phyloP scores from a whole-genome alignment of 495 filamentous ascomycete genomes.

The Parmelia sp. region DNA sequence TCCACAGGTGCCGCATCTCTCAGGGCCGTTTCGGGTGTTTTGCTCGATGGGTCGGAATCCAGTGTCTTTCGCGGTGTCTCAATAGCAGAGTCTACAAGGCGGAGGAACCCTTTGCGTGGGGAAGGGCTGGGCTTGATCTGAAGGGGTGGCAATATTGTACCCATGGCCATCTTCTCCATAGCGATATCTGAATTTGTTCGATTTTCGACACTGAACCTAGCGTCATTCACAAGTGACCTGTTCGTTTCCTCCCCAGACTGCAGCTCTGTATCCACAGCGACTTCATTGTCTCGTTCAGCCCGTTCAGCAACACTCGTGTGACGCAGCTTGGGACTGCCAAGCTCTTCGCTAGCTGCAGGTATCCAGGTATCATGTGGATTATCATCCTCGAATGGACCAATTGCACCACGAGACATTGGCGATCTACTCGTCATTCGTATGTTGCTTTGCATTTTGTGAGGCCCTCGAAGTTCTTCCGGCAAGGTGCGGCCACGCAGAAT shows the following conservation, averaged over 20 bases:
- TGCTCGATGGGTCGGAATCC: neutral
- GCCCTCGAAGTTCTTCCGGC: conserved; percentile 7
- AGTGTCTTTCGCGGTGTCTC: neutral
- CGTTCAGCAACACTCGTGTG: neutral
- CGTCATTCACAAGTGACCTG: neutral
- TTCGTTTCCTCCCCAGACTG: neutral
- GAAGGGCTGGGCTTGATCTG: neutral
- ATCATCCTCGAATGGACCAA: conserved; percentile 5
- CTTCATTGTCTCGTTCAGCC: neutral
- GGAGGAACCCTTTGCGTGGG: neutral
- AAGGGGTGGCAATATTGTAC: conserved; percentile 7
- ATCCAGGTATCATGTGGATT: neutral
- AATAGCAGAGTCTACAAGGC: neutral
- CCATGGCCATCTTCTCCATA: conserved; percentile 14
- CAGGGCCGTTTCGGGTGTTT: conserved; percentile 3
- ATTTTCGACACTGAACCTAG: neutral
- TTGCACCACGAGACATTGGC: conserved; percentile 13
- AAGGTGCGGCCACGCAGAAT: conserved; percentile 16
- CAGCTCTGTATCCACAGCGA: neutral
- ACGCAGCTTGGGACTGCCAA: neutral
- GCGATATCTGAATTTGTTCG: conserved; percentile 10
- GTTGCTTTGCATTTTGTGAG: conserved; percentile 18
- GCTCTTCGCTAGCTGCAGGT: conserved; percentile 3
- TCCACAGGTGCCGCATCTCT: neutral
- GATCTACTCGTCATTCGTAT: conserved; percentile 21